These are phyloP conservation scores for Aspergillus fischeri DNA, from an alignment of 2,329 filamentous ascomycete species.

Conservation along the genomic window DNA sequence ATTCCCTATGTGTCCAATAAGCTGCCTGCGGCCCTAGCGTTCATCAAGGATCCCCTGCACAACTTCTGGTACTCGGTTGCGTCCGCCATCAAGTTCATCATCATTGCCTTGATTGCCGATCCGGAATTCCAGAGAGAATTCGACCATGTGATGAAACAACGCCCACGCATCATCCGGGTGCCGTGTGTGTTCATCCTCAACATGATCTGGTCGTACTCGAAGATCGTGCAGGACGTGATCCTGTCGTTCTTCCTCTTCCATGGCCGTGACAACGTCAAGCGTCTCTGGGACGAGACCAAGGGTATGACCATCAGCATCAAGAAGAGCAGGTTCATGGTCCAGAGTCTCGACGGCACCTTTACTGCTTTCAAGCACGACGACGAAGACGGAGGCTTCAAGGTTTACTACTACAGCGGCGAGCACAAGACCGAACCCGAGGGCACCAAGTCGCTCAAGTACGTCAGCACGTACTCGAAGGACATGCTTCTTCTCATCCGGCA, in stretches of 20 bases:
- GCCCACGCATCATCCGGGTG: conserved; percentile 32
- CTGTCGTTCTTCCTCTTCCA: conserved; percentile 49
- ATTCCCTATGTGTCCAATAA: conserved; percentile 27
- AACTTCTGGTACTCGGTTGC: conserved; percentile 43
- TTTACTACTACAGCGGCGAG: conserved; percentile 37
- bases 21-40: conserved; percentile 16
- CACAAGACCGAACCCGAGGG: conserved; percentile 45
- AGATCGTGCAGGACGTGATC: conserved; percentile 40
- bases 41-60: conserved; percentile 33
- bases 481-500: conserved; percentile 44
- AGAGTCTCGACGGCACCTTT: conserved; percentile 45
- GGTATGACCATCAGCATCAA: conserved; percentile 47
- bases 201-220: conserved; percentile 47
- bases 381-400: conserved; percentile 37
- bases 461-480: conserved; percentile 47
- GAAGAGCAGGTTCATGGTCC: conserved; percentile 45
- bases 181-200: conserved; percentile 42
- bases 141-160: conserved; percentile 39
- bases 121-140: conserved; percentile 51
- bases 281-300: conserved; percentile 47
- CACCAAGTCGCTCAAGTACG: conserved; percentile 38
- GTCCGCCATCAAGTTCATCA: conserved; percentile 45
- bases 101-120: conserved; percentile 50
- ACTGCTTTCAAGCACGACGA: conserved; percentile 48
- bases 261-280: conserved; percentile 45